Percentiles rank a stretch among this genome's conserved stretches.
Conservation (phyloP, 2,329 filamentous ascomycete species). For the Talaromyces sp. region DNA sequence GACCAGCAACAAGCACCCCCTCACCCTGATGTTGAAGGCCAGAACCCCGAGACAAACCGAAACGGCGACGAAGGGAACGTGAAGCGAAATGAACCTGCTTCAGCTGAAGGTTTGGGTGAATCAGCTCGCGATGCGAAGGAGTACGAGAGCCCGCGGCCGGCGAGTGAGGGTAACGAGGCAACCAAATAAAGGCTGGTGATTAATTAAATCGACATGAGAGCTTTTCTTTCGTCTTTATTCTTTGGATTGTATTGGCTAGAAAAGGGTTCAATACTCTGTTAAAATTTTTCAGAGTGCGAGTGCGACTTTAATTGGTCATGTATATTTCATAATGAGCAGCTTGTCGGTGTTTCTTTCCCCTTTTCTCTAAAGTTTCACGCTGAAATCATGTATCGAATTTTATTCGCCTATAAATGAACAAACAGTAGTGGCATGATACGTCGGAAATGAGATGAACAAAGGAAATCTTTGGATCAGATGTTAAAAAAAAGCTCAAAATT, state of each 20-base stretch:
- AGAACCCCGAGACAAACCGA: constrained; percentile 50
- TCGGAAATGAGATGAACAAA: background rate
- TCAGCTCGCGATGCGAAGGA: constrained; percentile 30
- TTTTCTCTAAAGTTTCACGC: background rate
- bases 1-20: constrained; percentile 37
- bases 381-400: background rate
- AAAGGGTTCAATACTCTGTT: background rate
- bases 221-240: background rate
- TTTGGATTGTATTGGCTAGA: background rate
- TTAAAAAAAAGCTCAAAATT: background rate
- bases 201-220: background rate
- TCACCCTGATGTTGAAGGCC: constrained; percentile 53
- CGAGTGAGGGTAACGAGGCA: constrained; percentile 43
- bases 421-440: background rate
- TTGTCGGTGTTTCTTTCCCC: background rate
- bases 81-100: constrained; percentile 33
- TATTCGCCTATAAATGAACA: background rate
- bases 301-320: background rate
- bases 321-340: constrained; percentile 2
- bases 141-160: constrained; percentile 36
- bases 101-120: constrained; percentile 31
- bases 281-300: background rate
- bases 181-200: constrained; percentile 24
- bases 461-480: background rate
- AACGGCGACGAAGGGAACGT: constrained; percentile 30